These are phyloP conservation scores for Metarhizium humberi DNA, from an alignment of 2,329 filamentous ascomycete species.

Conservation along the genomic window DNA sequence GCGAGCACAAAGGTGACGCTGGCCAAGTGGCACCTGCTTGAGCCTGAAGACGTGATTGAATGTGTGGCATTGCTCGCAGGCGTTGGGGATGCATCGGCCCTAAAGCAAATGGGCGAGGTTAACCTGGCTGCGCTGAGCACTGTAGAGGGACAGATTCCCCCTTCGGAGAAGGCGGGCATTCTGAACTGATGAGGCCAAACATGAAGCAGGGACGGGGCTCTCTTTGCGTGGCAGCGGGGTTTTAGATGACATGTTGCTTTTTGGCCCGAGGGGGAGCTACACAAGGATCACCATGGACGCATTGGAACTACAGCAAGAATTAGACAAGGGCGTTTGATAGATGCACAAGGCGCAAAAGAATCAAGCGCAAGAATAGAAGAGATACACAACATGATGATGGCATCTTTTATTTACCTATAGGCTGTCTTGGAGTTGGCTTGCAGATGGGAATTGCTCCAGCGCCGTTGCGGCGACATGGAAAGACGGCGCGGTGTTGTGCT, in stretches of 20 bases:
- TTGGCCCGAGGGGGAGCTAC: neutral
- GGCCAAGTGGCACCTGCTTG: conserved; percentile 81
- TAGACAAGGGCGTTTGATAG: conserved; percentile 1
- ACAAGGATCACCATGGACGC: neutral
- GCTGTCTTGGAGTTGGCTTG: no score
- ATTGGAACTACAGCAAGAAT: neutral
- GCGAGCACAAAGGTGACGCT: conserved; percentile 86
- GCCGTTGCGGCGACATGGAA: no score
- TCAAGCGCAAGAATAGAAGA: neutral
- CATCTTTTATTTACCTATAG: no score
- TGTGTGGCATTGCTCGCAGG: conserved; percentile 47
- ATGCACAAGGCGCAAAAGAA: neutral
- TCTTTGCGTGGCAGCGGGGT: neutral
- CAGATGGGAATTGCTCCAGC: no score
- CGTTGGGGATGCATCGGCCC: conserved; percentile 27
- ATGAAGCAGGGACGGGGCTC: neutral
- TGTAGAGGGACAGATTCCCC: conserved; percentile 42
- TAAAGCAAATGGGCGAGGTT: conserved; percentile 37
- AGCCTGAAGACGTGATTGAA: conserved; percentile 81
- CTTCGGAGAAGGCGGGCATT: neutral
- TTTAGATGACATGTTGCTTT: neutral
- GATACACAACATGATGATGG: no score
- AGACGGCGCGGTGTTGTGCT: no score
- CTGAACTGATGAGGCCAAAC: neutral
- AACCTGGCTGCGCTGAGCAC: conserved; percentile 46